A percentile compares a stretch with the other conserved stretches of the same genome.
phyloP scores from a whole-genome alignment of 257 asterid genomes.

The Rhazya stricta region DNA sequence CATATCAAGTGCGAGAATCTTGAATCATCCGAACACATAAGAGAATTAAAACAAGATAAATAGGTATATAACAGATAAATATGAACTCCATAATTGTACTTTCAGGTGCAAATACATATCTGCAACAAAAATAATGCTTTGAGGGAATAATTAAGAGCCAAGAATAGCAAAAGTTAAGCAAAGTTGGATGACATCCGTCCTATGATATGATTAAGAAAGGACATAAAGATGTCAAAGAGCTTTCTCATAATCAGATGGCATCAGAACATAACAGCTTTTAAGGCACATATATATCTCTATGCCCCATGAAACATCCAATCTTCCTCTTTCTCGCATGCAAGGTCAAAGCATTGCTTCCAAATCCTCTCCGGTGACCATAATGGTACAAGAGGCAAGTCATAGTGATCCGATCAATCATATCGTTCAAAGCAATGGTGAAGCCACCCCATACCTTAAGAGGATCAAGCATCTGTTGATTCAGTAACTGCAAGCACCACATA shows the following conservation, averaged over 20 bases:
- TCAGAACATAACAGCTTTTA: neutral
- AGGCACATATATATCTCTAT: neutral
- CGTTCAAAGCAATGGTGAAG: neutral
- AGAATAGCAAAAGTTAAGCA: neutral
- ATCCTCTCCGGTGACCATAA: neutral
- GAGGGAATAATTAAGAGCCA: neutral
- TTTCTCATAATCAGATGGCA: neutral
- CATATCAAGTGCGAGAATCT: neutral
- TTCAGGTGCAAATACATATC: neutral
- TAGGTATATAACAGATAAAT: no score
- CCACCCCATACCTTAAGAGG: neutral
- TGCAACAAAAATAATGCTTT: neutral
- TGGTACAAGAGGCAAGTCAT: neutral
- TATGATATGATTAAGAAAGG: neutral
- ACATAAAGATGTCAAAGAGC: neutral
- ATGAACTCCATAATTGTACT: neutral
- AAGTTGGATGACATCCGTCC: neutral
- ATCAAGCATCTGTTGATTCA: neutral
- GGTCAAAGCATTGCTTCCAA: neutral
- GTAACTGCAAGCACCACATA: neutral
- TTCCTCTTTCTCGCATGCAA: neutral
- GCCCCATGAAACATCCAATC: neutral
- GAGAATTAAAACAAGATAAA: neutral
- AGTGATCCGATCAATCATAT: neutral
- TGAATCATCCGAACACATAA: neutral